phyloP scores from a whole-genome alignment of 2,329 filamentous ascomycete genomes.

The Botryosphaeria dothidea region DNA sequence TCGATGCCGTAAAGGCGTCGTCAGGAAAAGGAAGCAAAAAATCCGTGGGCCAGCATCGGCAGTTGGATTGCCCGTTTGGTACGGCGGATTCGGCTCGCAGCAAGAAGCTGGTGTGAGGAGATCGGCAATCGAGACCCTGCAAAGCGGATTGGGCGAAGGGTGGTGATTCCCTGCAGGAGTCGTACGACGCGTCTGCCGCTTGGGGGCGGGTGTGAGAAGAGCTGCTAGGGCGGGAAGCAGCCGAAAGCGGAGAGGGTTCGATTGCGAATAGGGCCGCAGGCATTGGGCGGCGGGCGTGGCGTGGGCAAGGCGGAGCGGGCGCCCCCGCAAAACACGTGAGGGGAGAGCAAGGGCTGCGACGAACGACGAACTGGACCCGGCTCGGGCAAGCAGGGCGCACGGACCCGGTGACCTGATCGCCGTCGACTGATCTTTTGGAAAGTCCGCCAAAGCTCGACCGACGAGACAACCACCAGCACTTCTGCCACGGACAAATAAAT shows the following conservation, averaged over 20 bases:
- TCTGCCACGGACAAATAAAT: conserved; percentile 19
- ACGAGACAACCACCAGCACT: background rate
- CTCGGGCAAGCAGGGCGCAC: background rate
- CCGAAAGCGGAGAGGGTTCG: conserved; percentile 4
- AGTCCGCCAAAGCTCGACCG: background rate
- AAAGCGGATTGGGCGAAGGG: background rate
- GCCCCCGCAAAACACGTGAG: conserved; percentile 15
- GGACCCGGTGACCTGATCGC: conserved; percentile 18
- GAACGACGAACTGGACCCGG: background rate
- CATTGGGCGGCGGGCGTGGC: conserved; percentile 7
- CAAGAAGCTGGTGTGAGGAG: background rate
- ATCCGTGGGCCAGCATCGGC: background rate
- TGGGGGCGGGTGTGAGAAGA: background rate
- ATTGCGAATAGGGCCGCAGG: conserved; percentile 3
- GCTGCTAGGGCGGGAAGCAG: background rate
- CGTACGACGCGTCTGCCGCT: background rate
- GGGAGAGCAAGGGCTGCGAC: background rate
- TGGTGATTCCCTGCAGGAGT: background rate
- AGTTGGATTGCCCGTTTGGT: background rate
- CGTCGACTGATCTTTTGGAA: conserved; percentile 16
- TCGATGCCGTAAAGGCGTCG: background rate
- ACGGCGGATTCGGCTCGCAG: background rate
- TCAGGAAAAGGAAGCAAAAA: background rate
- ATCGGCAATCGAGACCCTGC: background rate
- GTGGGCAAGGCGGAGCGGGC: background rate